phyloP scores from a whole-genome alignment of 2,329 filamentous ascomycete species.

The Annulohypoxylon truncatum region DNA sequence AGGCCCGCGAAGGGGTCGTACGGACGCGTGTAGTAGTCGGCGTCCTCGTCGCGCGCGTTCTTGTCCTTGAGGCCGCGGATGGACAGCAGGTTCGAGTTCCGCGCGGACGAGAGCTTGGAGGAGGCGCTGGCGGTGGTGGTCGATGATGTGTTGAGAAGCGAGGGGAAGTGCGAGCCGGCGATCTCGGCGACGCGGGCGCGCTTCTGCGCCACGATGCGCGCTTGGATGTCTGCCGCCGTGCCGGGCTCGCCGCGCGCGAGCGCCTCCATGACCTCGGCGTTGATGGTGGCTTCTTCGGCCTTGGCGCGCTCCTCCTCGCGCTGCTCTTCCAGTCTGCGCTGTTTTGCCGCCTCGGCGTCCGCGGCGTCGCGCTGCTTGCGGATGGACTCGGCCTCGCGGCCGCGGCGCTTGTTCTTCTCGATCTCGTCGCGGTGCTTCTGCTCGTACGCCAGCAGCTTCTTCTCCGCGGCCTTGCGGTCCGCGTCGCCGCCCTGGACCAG shows the following conservation, averaged over 20 bases:
- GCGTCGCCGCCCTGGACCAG: conserved; percentile 79
- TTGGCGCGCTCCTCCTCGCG: conserved; percentile 79
- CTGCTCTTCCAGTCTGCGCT: conserved; percentile 71
- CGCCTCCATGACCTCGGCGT: conserved; percentile 76
- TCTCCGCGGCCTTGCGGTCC: conserved; percentile 63
- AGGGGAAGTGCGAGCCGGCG: conserved; percentile 49
- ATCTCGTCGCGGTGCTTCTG: conserved; percentile 77
- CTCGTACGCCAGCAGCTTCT: conserved; percentile 70
- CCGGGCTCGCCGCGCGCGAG: conserved; percentile 71
- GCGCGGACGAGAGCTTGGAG: conserved; percentile 49
- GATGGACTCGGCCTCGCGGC: conserved; percentile 66
- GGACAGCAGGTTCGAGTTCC: conserved; percentile 57
- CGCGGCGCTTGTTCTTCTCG: conserved; percentile 68
- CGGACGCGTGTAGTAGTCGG: conserved; percentile 81
- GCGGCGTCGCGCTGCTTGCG: conserved; percentile 67
- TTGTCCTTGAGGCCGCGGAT: conserved; percentile 85
- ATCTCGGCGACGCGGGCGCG: conserved; percentile 70
- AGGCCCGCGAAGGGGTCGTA: conserved; percentile 92
- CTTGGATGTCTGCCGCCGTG: conserved; percentile 68
- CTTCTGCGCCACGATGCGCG: conserved; percentile 78
- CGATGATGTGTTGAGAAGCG: conserved; percentile 41
- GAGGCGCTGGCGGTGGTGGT: conserved; percentile 46
- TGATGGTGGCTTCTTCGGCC: conserved; percentile 69
- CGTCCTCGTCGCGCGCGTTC: conserved; percentile 56
- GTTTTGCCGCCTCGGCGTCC: conserved; percentile 74